These are phyloP conservation scores for Quercus tomentella DNA, from an alignment of 331 rosid species.

Conservation along the genomic window DNA sequence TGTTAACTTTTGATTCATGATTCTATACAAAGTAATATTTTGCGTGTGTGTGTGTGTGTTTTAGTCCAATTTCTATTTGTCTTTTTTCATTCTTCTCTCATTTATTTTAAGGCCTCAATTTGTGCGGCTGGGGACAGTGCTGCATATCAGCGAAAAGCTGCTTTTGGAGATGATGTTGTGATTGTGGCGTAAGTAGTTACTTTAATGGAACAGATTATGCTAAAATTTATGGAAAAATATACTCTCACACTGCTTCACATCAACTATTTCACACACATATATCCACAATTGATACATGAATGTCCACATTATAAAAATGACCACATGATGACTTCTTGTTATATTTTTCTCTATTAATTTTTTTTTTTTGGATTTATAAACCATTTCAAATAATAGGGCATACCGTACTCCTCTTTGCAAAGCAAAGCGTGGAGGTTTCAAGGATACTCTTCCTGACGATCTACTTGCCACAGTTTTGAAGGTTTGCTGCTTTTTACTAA, in stretches of 20 bases:
- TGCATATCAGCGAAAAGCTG: constrained; percentile 34
- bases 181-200: constrained; percentile 76
- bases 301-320: no score
- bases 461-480: constrained; percentile 78
- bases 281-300: no score
- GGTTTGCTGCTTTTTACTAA: constrained; percentile 37
- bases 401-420: constrained; percentile 83
- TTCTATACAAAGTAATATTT: no score
- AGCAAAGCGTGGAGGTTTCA: constrained; percentile 78
- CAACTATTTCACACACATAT: no score
- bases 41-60: no score
- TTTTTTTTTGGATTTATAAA: background rate
- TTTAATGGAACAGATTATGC: background rate
- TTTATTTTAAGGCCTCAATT: constrained; percentile 47
- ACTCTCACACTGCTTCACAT: no score
- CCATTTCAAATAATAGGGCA: constrained; percentile 39
- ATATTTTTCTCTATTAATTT: no score
- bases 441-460: constrained; percentile 89
- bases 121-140: constrained; percentile 54
- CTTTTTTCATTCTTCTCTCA: background rate
- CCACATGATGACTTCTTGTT: no score
- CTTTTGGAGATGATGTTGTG: constrained; percentile 77
- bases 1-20: no score
- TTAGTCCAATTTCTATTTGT: no score
- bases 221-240: no score